Evolutionary conservation across 768 basidiomycete species (phyloP), one percentile per base, ranked within the genome.

Genomic region (Amylocystis lapponica): DNA sequence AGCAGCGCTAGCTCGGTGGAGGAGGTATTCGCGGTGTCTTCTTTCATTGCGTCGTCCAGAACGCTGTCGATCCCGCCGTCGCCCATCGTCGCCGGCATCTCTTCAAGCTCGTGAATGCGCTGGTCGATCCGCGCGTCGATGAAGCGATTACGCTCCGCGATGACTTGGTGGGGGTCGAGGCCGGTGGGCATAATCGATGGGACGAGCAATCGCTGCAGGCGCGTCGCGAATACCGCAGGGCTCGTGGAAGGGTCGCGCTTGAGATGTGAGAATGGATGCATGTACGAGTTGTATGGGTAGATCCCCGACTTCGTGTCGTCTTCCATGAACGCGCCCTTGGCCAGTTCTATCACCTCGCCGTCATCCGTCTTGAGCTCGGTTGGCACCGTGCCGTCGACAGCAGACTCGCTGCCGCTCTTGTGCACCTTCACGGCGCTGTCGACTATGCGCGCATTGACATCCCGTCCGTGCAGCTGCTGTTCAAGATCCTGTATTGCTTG

Each of bases 271-370:
- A 94, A 85, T 11, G 93, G 93, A 54, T 92, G 79, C 22, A 77
- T 74, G 59, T 80, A 94, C 16, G 93, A 83, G 61, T 95, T 95
- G 69, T 93, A 94, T 2, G 93, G 93, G 55, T 94, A 92, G 46
- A 94, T 82, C 30, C 79, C 78, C 0, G 90, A 92, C 45, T 78
- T 71, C 40, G 76, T 68, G 59, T 94, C 79, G 58, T 86, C 85
- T 48, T 95, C 91, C 23, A 87, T 69, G 64, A 80, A 82, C 5
- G 80, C 78, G 0, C 81, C 84, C 49, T 84, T 84, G 20, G 88
- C 83, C 35, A 83, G 58, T 49, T 85, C 79, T 1, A 51, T 25
- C 27, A 84, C 80, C 51, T 86, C 83, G 14, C 74, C 66, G 48
- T 84, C 82, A 44, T 75, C 64, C 1, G 49, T 48, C 32, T 76